phyloP scores from a whole-genome alignment of 768 basidiomycete genomes.

The Lentinula edodes region DNA sequence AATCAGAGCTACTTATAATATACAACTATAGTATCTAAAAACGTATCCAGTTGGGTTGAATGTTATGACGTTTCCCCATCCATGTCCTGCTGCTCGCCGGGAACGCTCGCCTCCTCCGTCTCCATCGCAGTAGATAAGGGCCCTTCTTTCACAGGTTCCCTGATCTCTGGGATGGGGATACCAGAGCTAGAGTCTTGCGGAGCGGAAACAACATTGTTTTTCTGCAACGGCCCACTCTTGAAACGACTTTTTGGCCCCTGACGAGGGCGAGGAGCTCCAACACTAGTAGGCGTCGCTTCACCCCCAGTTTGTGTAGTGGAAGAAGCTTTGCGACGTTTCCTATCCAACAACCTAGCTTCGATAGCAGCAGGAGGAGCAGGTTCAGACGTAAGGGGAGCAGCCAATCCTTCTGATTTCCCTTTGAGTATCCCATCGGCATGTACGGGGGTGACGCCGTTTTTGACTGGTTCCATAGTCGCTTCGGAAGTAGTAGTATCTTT shows the following conservation, averaged over 20 bases:
- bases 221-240: slow-evolving; percentile 6
- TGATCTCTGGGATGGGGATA: neutral
- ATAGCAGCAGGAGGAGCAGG: neutral
- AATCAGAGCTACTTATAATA: neutral
- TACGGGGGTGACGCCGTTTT: neutral
- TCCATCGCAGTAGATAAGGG: neutral
- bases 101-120: neutral
- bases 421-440: neutral
- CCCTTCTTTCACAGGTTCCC: neutral
- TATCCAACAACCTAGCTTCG: slow-evolving; percentile 1
- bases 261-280: neutral
- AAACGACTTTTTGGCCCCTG: slow-evolving; percentile 1
- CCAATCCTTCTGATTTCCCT: neutral
- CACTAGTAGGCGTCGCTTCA: neutral
- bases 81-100: neutral
- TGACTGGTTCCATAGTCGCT: neutral
- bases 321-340: slow-evolving; percentile 3
- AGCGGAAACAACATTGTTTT: neutral
- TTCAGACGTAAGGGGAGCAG: neutral
- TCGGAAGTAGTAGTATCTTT: neutral
- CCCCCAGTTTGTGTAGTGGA: neutral
- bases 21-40: neutral
- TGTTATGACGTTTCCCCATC: neutral
- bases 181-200: neutral
- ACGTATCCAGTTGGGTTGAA: neutral